Evolutionary conservation across 2,329 filamentous ascomycete species (phyloP), one percentile per base, ranked within the genome.

Genomic region (Fonsecaea monophora): DNA sequence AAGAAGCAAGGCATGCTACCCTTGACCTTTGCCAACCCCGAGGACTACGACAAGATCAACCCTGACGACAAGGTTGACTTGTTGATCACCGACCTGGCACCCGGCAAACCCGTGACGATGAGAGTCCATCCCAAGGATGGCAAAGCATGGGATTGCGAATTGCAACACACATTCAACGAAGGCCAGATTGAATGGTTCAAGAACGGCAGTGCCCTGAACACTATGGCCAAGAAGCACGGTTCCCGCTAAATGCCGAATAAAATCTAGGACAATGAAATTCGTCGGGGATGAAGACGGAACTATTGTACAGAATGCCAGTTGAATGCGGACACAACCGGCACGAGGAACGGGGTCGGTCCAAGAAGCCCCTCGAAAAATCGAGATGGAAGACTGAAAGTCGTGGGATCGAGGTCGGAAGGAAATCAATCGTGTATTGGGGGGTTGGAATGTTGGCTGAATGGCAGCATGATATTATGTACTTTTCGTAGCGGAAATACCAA

Each of bases 1-100:
- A 99, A 99, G 92, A 99, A 99, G 90, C 95, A 99, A 89, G 95
- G 95, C 83, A 97, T 99, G 94, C 91, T 99, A 84, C 95, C 95
- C 77, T 87, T 99, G 73, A 98, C 94, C 76, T 99, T 99, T 84
- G 83, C 88, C 66, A 89, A 98, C 79, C 94, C 94, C 65, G 94
- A 90, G 79, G 95, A 99, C 82, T 99, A 99, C 82, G 95, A 99
- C 81, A 96, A 92, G 88, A 94, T 99, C 81, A 88, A 90, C 79
- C 91, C 93, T 73, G 90, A 95, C 69, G 95, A 97, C 86, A 94
- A 90, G 83, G 89, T 98, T 74, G 94, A 97, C 80, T 85, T 99
- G 68, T 82, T 93, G 77, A 90, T 88, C 87, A 97, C 94, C 54
- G 87, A 97, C 83, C 85, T 99, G 70, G 92, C 87, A 66, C 92